Base-by-base conservation (phyloP, 495 filamentous ascomycete species). In the Aspergillus coremiiformis region DNA sequence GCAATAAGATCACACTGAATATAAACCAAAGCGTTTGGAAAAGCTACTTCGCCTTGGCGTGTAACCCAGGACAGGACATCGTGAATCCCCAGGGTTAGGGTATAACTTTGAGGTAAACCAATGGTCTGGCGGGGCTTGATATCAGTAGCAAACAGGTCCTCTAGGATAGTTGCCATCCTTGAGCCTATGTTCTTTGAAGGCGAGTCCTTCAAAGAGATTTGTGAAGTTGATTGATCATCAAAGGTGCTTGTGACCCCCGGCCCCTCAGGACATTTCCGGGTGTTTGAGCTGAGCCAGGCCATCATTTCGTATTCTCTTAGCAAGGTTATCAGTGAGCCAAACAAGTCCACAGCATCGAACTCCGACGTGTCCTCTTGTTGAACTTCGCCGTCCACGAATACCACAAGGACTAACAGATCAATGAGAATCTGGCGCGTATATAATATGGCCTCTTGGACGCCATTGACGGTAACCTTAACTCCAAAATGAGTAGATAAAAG, bases 331-430 rank as follows among this genome's bases (percentile, higher is more conserved):
- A 96, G 64, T 9, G 79, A 78, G 24, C 73, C 69, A 61, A 85
- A 97, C 0, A 95, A 66, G 5, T 75, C 68, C 17, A 81, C 76
- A 20, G 85, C 77, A 55, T 90, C 81, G 51, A 92, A 85, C 12
- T 72, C 76, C 1, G 82, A 78, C 12, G 80, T 76, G 23, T 85
- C 82, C 24, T 80, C 78, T 57, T 79, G 77, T 44, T 91, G 81
- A 27, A 84, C 76, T 55, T 92, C 90, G 39, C 80, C 80, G 60
- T 88, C 85, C 65, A 96, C 80, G 56, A 96, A 87, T 15, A 90
- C 76, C 10, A 93, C 76, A 4, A 96, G 71, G n/a, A 90, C 73
- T 1, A 96, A 64, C n/a, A 96, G 78, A 63, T 89, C 85, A 42
- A 89, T 82, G 14, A 94, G 80, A 14, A 91, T 73, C 39, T 66